These are phyloP conservation scores for Lophiostoma macrostomum DNA, from an alignment of 495 filamentous ascomycete species.

Conservation along the genomic window DNA sequence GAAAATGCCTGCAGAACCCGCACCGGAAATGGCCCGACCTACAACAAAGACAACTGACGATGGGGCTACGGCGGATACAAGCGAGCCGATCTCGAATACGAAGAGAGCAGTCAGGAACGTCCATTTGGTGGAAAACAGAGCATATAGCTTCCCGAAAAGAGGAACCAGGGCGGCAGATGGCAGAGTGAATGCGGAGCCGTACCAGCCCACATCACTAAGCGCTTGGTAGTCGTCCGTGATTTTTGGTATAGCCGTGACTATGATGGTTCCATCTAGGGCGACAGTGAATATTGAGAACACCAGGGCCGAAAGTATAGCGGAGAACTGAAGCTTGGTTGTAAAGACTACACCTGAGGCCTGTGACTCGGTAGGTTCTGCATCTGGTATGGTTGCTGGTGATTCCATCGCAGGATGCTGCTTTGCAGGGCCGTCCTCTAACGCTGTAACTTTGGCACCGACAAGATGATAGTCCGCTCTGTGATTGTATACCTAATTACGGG, in stretches of 20 bases:
- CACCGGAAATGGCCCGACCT: conserved; percentile 46
- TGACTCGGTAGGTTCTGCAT: not conserved
- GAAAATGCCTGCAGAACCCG: conserved; percentile 2
- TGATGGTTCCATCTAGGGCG: conserved; percentile 34
- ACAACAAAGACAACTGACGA: conserved; percentile 47
- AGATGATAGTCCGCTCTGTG: no score
- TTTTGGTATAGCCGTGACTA: no score
- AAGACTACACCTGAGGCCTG: not conserved
- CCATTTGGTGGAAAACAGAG: not conserved
- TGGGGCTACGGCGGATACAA: conserved; percentile 43
- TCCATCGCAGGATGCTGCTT: not conserved
- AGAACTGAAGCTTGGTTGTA: conserved; percentile 2
- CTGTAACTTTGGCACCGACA: no score
- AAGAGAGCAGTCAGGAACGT: not conserved
- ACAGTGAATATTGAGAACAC: conserved; percentile 23
- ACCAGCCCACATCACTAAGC: conserved; percentile 40
- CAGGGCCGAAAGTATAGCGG: not conserved
- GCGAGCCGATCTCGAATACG: conserved; percentile 43
- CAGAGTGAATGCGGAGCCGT: conserved; percentile 27
- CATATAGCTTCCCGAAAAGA: no score
- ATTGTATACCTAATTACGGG: no score
- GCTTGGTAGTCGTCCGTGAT: conserved; percentile 33
- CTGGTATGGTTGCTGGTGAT: not conserved
- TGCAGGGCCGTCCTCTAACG: no score
- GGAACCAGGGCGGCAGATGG: not conserved